Percentiles rank a stretch among this genome's conserved stretches.
These are phyloP conservation scores for Ilyonectria robusta DNA, from an alignment of 2,329 filamentous ascomycete species.

Conservation along the genomic window DNA sequence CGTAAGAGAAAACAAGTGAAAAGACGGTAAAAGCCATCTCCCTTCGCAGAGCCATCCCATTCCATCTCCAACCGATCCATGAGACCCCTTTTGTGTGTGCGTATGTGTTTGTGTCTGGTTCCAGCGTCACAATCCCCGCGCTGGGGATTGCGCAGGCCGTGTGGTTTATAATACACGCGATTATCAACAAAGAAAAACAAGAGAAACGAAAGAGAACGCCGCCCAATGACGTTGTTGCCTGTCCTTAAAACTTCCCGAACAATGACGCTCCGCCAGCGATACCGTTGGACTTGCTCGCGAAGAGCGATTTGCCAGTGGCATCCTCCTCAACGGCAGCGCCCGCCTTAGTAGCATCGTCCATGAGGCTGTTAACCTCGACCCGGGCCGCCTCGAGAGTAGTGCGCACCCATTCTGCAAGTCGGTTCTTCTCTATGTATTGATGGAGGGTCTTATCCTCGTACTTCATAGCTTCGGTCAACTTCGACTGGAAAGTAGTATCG, in stretches of 20 bases:
- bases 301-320: slow-evolving; percentile 38
- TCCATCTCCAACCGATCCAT: slow-evolving; percentile 35
- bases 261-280: slow-evolving; percentile 21
- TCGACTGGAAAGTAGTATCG: slow-evolving; percentile 75
- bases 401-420: slow-evolving; percentile 77
- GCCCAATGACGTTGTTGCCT: slow-evolving; percentile 23
- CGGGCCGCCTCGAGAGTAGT: slow-evolving; percentile 57
- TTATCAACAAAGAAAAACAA: slow-evolving; percentile 25
- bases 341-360: slow-evolving; percentile 50
- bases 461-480: slow-evolving; percentile 79
- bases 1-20: slow-evolving; percentile 22
- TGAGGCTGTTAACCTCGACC: slow-evolving; percentile 49
- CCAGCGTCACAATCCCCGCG: slow-evolving; percentile 14
- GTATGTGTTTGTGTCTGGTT: slow-evolving; percentile 26
- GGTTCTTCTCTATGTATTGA: slow-evolving; percentile 75
- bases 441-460: slow-evolving; percentile 78
- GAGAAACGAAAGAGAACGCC: slow-evolving; percentile 27
- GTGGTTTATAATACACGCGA: slow-evolving; percentile 32
- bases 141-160: slow-evolving; percentile 4
- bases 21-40: slow-evolving; percentile 18
- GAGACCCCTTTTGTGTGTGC: slow-evolving; percentile 29
- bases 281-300: slow-evolving; percentile 32
- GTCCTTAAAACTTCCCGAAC: slow-evolving; percentile 27
- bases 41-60: slow-evolving; percentile 22
- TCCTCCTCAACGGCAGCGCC: slow-evolving; percentile 21